Evolutionary conservation across 2,329 filamentous ascomycete species (phyloP), one percentile per base, ranked within the genome.

Genomic region (Penicillium sp.): DNA sequence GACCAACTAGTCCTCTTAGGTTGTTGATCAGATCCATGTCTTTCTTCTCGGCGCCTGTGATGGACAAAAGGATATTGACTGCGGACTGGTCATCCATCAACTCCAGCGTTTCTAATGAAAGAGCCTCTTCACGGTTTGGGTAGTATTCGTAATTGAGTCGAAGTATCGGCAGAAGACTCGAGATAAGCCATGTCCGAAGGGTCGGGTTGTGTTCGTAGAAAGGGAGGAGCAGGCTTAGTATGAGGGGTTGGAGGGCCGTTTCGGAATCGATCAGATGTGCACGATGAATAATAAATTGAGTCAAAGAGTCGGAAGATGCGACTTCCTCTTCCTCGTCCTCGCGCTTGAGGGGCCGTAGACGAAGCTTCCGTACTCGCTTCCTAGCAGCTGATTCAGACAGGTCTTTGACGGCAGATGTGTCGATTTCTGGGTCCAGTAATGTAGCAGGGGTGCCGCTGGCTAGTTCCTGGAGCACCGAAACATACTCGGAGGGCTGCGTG

Each of bases 131-230:
- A 12, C 65, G 71, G n/a, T 79, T 72, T 0, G 80, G 78, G 53
- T 86, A 85, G 65, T 84, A 86, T 66, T 86, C 83, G 64, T 84
- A 84, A 59, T 83, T 80, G 42, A 85, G 69, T 44, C 84, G 78
- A 20, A 85, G 71, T 7, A 86, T 68, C 6, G 84, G 84, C 30
- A 86, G 69, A 9, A 84, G 74, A 37, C 75, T 80, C 10, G 83
- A 84, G 33, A 86, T 78, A 58, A 83, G 79, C 84, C 84, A 87
- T 46, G 74, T 78, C 52, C 78, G 76, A 37, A 87, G 67, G 51
- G 74, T 73, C 27, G 79, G 72, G 34, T 79, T 80, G 33, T 75
- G 74, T 47, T 76, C 68, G 45, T 86, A 74, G 65, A 86, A 87
- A 1, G 83, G 82, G 36, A 79, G 73, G 27, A 86, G 64, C 29